These are phyloP conservation scores for Starmerella vitae DNA, from an alignment of 805 yeast species.

Conservation along the genomic window DNA sequence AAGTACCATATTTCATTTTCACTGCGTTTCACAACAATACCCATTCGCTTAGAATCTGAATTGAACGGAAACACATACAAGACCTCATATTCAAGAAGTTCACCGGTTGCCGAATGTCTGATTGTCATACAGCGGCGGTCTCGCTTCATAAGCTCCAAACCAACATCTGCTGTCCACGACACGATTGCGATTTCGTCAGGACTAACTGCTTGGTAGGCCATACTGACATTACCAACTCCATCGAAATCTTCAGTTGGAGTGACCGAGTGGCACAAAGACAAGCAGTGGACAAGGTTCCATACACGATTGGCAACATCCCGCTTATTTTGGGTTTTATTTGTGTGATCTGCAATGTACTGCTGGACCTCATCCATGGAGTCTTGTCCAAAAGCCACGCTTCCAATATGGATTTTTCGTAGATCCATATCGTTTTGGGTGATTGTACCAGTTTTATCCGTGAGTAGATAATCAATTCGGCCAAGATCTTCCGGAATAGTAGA, in stretches of 20 bases:
- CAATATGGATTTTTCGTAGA: slow-evolving; percentile 80
- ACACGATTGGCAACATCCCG: slow-evolving; percentile 66
- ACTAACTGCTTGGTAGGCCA: slow-evolving; percentile 88
- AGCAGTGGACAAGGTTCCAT: slow-evolving; percentile 62
- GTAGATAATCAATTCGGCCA: slow-evolving; percentile 84
- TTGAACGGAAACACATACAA: slow-evolving; percentile 84
- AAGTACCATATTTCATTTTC: slow-evolving; percentile 61
- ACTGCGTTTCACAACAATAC: slow-evolving; percentile 60
- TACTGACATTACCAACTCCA: slow-evolving; percentile 2
- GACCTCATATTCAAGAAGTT: slow-evolving; percentile 43
- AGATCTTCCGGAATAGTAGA: slow-evolving; percentile 96
- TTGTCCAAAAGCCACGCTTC: slow-evolving; percentile 80
- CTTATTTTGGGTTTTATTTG: slow-evolving; percentile 4
- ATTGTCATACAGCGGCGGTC: slow-evolving; percentile 67
- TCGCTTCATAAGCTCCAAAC: slow-evolving; percentile 63
- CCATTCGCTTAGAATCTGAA: slow-evolving; percentile 95
- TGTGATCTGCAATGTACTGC: slow-evolving; percentile 38
- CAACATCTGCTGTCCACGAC: slow-evolving; percentile 75
- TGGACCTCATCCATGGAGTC: slow-evolving; percentile 84
- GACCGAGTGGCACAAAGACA: slow-evolving; percentile 94
- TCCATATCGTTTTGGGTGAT: slow-evolving; percentile 98
- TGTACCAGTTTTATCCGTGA: slow-evolving; percentile 94
- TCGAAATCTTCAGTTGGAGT: slow-evolving; percentile 66
- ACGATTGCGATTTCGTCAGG: slow-evolving; percentile 98
- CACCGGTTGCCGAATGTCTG: slow-evolving; percentile 44